Base-by-base conservation (phyloP, 352 stramenopile genomes). In the Pseudoperonospora humuli region DNA sequence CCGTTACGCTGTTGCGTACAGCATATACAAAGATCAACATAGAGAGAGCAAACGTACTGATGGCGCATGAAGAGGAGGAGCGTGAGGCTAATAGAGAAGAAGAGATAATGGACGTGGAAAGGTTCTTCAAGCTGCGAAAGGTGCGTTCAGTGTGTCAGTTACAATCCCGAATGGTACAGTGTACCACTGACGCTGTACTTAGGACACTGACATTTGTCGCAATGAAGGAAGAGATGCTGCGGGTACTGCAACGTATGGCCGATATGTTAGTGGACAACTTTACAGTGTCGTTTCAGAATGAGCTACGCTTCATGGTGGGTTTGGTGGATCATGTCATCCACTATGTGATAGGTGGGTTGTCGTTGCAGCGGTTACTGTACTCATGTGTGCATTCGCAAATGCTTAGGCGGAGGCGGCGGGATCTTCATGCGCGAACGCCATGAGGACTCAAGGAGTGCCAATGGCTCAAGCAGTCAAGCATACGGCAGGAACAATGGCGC, bases 211-310 rank as follows among this genome's bases (percentile, higher is more conserved):
- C n/a, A 32, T 15, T 32, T 10, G 46, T 11, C 24, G 41, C 11
- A 18, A 89, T 89, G 74, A 86, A 86, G 68, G 46, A 66, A 1
- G 72, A 74, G 56, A 29, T 86, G 54, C 53, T 72, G 50, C 67
- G 65, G 21, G 72, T 52, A 36, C 43, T 89, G 9, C 70, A 86
- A 54, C 58, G 63, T 42, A 64, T 92, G 26, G 78, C 75, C 25
- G 63, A 86, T 44, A 62, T 92, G 40, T 44, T 92, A 32, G 79
- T 92, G 15, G 74, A 70, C 32, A 88, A 87, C 68, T 92, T 92
- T 47, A 75, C 68, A 0, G 75, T 72, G 21, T 87, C 79, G 8
- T 83, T 92, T 53, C 74, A 92, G 59, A 92, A 92, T 43, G 79
- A 92, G 40, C 58, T 92, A 35, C 79, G 79, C 43, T 87, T 92